These are phyloP conservation scores for Fusarium burgessii DNA, from an alignment of 2,329 filamentous ascomycete genomes.

Conservation along the genomic window DNA sequence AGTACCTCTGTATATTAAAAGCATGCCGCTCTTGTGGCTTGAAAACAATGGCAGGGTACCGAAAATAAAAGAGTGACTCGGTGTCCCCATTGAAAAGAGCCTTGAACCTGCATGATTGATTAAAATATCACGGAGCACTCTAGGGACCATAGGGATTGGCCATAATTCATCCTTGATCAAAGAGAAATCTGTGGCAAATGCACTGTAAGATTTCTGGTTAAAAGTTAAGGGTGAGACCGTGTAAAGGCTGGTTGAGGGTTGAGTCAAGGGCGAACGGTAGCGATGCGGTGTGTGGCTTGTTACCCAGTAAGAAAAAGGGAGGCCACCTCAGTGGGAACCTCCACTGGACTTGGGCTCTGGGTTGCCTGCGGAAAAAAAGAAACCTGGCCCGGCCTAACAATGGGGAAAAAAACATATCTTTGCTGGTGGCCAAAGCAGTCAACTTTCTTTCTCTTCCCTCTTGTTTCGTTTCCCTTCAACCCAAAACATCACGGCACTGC, in stretches of 20 bases:
- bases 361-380: constrained; percentile 20
- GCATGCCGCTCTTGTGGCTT: constrained; percentile 7
- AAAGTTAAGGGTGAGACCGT: constrained; percentile 22
- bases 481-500: constrained; percentile 57
- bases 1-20: neutral
- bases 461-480: constrained; percentile 44
- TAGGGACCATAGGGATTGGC: neutral
- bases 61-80: constrained; percentile 2
- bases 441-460: constrained; percentile 36
- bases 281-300: constrained; percentile 33
- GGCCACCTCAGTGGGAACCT: constrained; percentile 12
- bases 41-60: neutral
- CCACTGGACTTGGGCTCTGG: constrained; percentile 8
- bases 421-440: constrained; percentile 35
- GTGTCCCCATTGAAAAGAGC: constrained; percentile 16
- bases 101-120: neutral
- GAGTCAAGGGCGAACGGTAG: constrained; percentile 30
- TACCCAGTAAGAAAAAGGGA: constrained; percentile 8
- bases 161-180: neutral
- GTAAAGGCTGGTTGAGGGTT: constrained; percentile 18
- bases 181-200: constrained; percentile 11
- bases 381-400: constrained; percentile 16
- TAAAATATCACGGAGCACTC: constrained; percentile 10
- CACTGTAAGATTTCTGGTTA: constrained; percentile 1
- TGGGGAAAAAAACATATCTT: constrained; percentile 38